Conservation (phyloP, 2,329 filamentous ascomycete genomes). For the Colletotrichum chlorophyti region DNA sequence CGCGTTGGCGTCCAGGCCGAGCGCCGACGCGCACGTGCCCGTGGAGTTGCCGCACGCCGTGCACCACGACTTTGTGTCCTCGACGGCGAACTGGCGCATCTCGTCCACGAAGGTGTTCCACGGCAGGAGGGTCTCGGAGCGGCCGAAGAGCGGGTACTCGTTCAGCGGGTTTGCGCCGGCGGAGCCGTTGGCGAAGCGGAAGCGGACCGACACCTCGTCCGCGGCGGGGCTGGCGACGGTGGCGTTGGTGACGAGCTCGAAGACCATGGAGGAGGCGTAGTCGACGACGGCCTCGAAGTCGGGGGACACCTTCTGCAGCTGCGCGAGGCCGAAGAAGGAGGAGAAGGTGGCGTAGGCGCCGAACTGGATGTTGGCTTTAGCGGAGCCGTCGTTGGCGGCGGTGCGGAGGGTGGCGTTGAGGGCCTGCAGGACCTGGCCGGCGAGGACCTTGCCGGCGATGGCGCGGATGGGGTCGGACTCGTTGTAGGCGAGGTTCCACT, state of each 20-base stretch:
- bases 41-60: constrained; percentile 74
- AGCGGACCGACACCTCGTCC: constrained; percentile 63
- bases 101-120: constrained; percentile 72
- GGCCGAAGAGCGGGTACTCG: constrained; percentile 66
- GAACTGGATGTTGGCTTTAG: constrained; percentile 60
- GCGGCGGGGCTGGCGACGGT: constrained; percentile 48
- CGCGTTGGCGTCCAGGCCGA: constrained; percentile 32
- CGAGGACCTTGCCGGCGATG: constrained; percentile 64
- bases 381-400: constrained; percentile 49
- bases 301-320: constrained; percentile 55
- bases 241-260: constrained; percentile 72
- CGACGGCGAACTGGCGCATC: constrained; percentile 72
- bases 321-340: constrained; percentile 67
- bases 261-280: constrained; percentile 82
- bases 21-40: constrained; percentile 62
- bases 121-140: constrained; percentile 58
- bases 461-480: constrained; percentile 69
- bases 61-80: constrained; percentile 75
- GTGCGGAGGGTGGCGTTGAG: constrained; percentile 56
- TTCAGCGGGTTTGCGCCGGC: constrained; percentile 58
- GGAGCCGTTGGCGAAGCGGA: constrained; percentile 67
- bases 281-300: constrained; percentile 82
- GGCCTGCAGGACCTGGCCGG: constrained; percentile 59
- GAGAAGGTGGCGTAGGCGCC: constrained; percentile 68
- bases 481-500: constrained; percentile 87